A percentile compares a stretch with the other conserved stretches of the same genome.
These are phyloP conservation scores for Didymella pomorum DNA, from an alignment of 2,329 filamentous ascomycete species.

Conservation along the genomic window DNA sequence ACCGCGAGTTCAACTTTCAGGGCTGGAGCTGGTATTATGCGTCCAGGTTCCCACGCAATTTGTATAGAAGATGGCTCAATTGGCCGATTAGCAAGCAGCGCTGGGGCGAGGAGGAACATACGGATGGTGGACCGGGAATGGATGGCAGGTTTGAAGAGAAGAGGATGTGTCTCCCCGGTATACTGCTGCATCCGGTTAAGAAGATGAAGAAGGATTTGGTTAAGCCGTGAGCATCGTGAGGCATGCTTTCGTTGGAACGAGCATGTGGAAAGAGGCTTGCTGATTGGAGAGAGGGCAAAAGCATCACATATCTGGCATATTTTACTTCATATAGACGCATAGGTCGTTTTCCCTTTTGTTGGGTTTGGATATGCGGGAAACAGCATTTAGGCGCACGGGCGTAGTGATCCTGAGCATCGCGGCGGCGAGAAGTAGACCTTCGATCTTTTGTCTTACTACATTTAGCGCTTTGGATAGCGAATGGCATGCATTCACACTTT, in stretches of 20 bases:
- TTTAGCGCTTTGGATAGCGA: not conserved
- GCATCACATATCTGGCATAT: not conserved
- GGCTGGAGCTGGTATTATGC: constrained; percentile 95
- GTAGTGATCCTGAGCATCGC: not conserved
- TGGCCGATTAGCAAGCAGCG: constrained; percentile 80
- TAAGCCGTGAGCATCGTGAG: constrained; percentile 30
- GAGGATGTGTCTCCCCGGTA: constrained; percentile 90
- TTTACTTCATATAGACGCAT: not conserved
- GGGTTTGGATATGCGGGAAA: not conserved
- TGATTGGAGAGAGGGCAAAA: not conserved
- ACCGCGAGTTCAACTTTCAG: constrained; percentile 86
- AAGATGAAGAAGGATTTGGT: constrained; percentile 52
- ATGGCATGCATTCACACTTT: not conserved
- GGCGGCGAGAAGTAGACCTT: not conserved
- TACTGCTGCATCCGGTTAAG: constrained; percentile 91
- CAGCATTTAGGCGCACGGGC: not conserved
- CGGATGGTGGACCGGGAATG: constrained; percentile 50
- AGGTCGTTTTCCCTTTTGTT: not conserved
- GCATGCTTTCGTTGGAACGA: too few relatives aligned
- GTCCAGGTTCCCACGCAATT: constrained; percentile 77
- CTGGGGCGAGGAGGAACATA: constrained; percentile 77
- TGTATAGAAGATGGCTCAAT: constrained; percentile 88
- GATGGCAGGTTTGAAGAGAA: constrained; percentile 63
- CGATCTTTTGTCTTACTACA: not conserved
- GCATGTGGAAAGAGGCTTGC: too few relatives aligned